Conservation (phyloP, 2,329 filamentous ascomycete species). For the Tolypocladium nubicola region DNA sequence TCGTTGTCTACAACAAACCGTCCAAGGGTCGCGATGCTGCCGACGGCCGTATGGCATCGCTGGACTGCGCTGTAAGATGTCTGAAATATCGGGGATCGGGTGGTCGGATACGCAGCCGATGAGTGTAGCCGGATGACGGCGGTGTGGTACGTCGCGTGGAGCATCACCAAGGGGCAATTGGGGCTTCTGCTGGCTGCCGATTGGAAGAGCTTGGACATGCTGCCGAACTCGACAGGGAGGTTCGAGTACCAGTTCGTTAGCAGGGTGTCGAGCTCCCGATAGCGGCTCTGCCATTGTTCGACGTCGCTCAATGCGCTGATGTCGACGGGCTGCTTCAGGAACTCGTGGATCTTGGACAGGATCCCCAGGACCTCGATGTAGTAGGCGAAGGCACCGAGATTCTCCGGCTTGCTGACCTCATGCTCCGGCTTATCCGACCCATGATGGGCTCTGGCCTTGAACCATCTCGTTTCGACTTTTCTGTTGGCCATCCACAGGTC, state of each 20-base stretch:
- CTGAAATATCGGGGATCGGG: constrained; percentile 78
- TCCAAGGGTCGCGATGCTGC: constrained; percentile 68
- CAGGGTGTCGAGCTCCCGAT: constrained; percentile 72
- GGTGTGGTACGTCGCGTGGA: constrained; percentile 83
- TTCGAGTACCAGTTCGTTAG: constrained; percentile 76
- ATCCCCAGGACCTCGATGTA: constrained; percentile 87
- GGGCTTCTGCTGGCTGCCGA: constrained; percentile 53
- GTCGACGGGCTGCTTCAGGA: constrained; percentile 80
- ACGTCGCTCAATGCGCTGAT: constrained; percentile 78
- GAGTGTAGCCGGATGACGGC: constrained; percentile 85
- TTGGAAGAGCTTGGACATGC: constrained; percentile 69
- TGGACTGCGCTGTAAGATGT: constrained; percentile 80
- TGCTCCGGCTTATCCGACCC: constrained; percentile 42
- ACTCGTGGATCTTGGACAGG: constrained; percentile 76
- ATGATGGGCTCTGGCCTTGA: constrained; percentile 41
- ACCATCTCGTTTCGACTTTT: constrained; percentile 77
- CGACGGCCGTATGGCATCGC: constrained; percentile 71
- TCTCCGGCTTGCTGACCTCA: constrained; percentile 60
- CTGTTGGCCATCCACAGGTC: constrained; percentile 78
- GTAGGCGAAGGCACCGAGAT: constrained; percentile 78
- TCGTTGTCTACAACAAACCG: constrained; percentile 67
- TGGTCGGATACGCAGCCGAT: constrained; percentile 85
- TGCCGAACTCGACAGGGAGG: constrained; percentile 73
- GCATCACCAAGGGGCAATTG: constrained; percentile 80
- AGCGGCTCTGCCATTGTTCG: constrained; percentile 79